These are phyloP conservation scores for Arachis hypogaea DNA, from an alignment of 306 rosid genomes.

Conservation along the genomic window DNA sequence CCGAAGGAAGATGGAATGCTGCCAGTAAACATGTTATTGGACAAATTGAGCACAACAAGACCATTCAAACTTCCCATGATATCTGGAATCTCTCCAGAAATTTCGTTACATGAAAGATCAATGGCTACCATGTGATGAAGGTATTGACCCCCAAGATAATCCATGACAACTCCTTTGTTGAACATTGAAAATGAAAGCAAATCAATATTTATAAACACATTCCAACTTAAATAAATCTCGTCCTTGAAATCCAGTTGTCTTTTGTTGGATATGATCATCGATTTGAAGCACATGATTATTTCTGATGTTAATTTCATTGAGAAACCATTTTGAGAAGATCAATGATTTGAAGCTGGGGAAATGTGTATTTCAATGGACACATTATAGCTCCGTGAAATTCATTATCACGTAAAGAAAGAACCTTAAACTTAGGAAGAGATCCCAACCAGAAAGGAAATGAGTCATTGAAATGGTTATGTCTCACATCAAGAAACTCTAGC, in stretches of 20 bases:
- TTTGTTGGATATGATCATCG: background rate
- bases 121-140: slow-evolving; percentile 23
- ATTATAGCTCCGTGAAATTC: slow-evolving; percentile 22
- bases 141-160: background rate
- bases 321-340: slow-evolving; percentile 35
- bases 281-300: background rate
- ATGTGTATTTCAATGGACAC: background rate
- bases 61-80: background rate
- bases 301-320: background rate
- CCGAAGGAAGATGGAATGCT: slow-evolving; percentile 19
- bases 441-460: slow-evolving; percentile 57
- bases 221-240: too few relatives aligned
- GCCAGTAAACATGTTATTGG: slow-evolving; percentile 22
- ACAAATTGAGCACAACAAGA: slow-evolving; percentile 13
- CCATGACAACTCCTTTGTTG: slow-evolving; percentile 9
- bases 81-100: slow-evolving; percentile 25
- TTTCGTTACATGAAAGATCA: slow-evolving; percentile 29
- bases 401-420: slow-evolving; percentile 1
- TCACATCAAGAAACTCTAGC: slow-evolving; percentile 36
- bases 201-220: too few relatives aligned
- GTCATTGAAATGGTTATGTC: slow-evolving; percentile 32
- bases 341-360: slow-evolving; percentile 5
- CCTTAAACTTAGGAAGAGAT: slow-evolving; percentile 36
- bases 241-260: background rate
- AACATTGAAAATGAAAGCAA: background rate